Base-by-base conservation (phyloP, 2,329 filamentous ascomycete genomes). In the Cordyceps cateniannulata region DNA sequence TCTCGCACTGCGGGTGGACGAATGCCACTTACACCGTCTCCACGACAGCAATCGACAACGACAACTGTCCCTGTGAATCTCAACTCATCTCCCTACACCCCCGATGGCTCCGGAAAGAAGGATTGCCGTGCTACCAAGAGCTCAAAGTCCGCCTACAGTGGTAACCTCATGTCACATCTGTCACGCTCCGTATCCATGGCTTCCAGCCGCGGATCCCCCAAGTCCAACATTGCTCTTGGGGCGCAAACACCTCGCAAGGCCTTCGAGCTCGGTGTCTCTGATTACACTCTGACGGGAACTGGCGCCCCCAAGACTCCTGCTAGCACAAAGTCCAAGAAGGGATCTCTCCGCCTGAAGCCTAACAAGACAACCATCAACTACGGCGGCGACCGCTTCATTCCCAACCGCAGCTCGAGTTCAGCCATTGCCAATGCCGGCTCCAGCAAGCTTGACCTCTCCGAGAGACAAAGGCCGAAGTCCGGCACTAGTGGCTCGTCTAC, bases 21-120 rank as follows among this genome's bases (percentile, higher is more conserved):
- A 64, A 93, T 96, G 82, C 93, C 95, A 68, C 80, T 99, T 72
- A 97, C 93, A 4, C 93, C 95, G 35, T 98, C 93, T 62, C 95
- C 95, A 62, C 85, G 87, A 67, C 85, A 88, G 66, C 84, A 86
- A 65, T 79, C 80, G 38, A 76, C 79, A 35, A 80, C 77, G 53
- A 76, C 78, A 48, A 79, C 77, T 45, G 72, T 78, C 59, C 76
- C 81, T 14, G 65, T 77, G 66, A 83, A 81, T 70, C 71, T 83
- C 62, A 81, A 84, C 72, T 85, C 86, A 14, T 92, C 89, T n/a
- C 90, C 90, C 0, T 91, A 86, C 73, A 93, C 89, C 1, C 91
- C 91, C 45, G 88, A 83, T 76, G 84, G 73, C 72, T 82, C 76
- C 70, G 70, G 77, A 25, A 75, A 75, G 63, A 80, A 78, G 54